Base-by-base conservation (phyloP, 2,329 filamentous ascomycete genomes). In the Claviceps cyperi region DNA sequence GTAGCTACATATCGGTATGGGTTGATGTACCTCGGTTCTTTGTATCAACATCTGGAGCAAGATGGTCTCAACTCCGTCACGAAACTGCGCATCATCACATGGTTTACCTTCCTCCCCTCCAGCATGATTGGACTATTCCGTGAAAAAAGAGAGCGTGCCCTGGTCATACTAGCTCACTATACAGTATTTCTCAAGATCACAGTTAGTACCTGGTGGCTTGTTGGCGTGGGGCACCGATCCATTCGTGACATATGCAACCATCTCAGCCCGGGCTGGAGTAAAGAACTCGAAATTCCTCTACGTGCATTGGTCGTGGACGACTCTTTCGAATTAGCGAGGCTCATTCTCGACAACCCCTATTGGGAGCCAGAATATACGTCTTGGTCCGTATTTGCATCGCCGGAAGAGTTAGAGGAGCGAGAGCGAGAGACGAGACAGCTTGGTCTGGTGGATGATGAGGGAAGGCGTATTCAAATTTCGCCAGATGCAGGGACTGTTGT, bases 161-260 rank as follows among this genome's bases (percentile, higher is more conserved):
- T 79, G 0, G 53, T 78, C 47, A 74, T 79, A 38, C 48, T 80
- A 11, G 74, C 73, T 1, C 65, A 79, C 54, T 77, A 76, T 52
- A 64, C 75, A 5, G 65, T 66, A 44, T 78, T 79, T 50, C 58
- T 70, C 47, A 77, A 75, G 57, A 48, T 75, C 2, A 60, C 64
- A 11, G 48, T 54, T 3, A 53, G 53, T 1, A 55, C 72, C 4
- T 80, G 76, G 76, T 80, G 76, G 76, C 61, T 75, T 49, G 50
- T 55, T 2, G 70, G 67, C 21, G 67, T 80, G 19, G 66, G 66
- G 2, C 61, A 73, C 39, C 67, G 66, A 15, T 69, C 75, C 52
- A 66, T 78, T 9, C 56, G 55, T 5, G 68, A 73, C 50, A 71
- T 78, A 28, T 61, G 58, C 51, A 53, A 64, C 5, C 54, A 66